Evolutionary conservation across 2,329 filamentous ascomycete genomes (phyloP).

Genomic region (Pseudogymnoascus verrucosus): DNA sequence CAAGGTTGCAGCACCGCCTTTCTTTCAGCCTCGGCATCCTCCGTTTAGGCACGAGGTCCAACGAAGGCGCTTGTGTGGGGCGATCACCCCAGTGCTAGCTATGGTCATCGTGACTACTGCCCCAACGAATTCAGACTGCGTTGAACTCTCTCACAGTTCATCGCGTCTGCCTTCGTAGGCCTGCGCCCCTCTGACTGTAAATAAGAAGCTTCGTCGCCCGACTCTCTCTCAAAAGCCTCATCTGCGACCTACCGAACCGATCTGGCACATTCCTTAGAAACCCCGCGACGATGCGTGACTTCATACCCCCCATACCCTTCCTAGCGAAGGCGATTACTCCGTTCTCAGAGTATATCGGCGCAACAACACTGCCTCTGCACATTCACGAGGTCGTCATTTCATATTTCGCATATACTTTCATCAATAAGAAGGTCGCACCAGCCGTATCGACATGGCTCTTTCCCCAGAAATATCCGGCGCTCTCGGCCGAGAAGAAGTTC

Average conservation of each 20-base stretch:
- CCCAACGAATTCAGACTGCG: neutral
- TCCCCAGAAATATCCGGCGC: conserved; percentile 52
- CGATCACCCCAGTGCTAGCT: conserved; percentile 1
- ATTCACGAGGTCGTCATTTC: conserved; percentile 67
- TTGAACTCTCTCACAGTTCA: neutral
- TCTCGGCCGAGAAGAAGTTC: conserved; percentile 54
- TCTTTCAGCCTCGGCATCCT: neutral
- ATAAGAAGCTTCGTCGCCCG: neutral
- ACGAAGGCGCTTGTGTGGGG: conserved; percentile 2
- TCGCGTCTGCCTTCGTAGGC: neutral
- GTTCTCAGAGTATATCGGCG: conserved; percentile 50
- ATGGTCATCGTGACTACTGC: conserved; percentile 5
- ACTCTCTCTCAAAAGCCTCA: neutral
- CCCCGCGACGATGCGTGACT: conserved; percentile 54
- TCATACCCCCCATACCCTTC: conserved; percentile 49
- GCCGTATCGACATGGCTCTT: conserved; percentile 54
- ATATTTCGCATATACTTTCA: conserved; percentile 59
- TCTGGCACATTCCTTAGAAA: neutral
- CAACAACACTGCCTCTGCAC: conserved; percentile 65
- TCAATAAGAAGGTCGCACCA: conserved; percentile 61
- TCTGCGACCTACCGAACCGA: neutral
- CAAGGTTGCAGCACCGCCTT: neutral
- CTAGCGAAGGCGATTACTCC: conserved; percentile 50
- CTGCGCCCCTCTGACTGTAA: neutral
- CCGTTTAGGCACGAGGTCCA: conserved; percentile 1